A percentile compares a stretch with the other conserved stretches of the same genome.
These are phyloP conservation scores for Boletus reticuloceps DNA, from an alignment of 768 basidiomycete genomes.

Conservation along the genomic window DNA sequence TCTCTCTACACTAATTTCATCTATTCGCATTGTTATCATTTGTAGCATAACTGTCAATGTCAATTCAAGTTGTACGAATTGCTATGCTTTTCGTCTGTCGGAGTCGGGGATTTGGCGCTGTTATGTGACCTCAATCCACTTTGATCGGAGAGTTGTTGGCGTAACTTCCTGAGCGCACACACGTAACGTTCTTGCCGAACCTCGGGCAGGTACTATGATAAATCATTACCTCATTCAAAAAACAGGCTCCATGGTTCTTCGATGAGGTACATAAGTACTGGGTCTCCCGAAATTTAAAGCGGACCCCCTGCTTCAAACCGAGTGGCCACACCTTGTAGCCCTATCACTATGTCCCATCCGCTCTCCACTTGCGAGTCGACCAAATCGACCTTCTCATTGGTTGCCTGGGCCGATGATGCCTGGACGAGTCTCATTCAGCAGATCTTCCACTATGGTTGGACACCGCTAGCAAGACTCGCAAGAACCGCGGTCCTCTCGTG, in stretches of 20 bases:
- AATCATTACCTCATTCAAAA: too few species aligned
- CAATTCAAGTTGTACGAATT: background rate
- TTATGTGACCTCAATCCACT: too few species aligned
- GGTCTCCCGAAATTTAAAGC: too few species aligned
- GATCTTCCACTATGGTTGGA: conserved; percentile 9
- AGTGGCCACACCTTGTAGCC: too few species aligned
- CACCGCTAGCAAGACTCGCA: background rate
- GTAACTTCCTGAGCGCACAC: too few species aligned
- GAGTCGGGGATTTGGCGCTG: too few species aligned
- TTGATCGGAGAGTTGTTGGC: too few species aligned
- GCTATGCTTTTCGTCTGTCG: background rate
- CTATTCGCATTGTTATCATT: conserved; percentile 20
- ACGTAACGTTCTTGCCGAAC: too few species aligned
- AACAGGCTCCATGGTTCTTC: too few species aligned
- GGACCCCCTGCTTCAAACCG: background rate
- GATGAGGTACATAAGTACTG: too few species aligned
- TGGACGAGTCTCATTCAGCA: conserved; percentile 43
- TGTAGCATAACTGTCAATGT: conserved; percentile 20
- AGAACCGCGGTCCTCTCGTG: background rate
- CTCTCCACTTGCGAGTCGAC: background rate
- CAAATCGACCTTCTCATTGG: background rate
- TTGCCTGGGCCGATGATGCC: background rate
- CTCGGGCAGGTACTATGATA: too few species aligned
- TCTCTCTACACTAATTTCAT: conserved; percentile 14
- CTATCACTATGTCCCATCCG: background rate